Base-by-base conservation (phyloP, 495 filamentous ascomycete genomes). In the Aspergillus avenaceus region DNA sequence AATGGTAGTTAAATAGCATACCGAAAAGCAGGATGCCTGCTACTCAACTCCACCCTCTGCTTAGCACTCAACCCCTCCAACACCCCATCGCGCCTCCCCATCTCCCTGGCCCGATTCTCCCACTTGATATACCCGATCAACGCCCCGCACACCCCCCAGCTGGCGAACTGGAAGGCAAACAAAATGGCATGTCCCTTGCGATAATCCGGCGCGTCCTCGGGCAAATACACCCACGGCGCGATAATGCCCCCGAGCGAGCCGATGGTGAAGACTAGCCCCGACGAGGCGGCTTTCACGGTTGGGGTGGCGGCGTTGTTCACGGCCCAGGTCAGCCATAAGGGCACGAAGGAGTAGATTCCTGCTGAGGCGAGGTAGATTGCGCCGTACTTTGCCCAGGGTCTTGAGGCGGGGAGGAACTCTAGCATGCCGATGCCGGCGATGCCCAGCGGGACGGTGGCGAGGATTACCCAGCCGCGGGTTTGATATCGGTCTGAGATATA, bases 231-330 rank as follows among this genome's bases (percentile, higher is more conserved):
- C 49, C 49, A 51, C 13, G 49, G 49, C 29, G 49, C 41, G 13
- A 51, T 40, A 8, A 51, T 29, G 1, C 41, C 49, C 0, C 49
- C 49, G 8, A 51, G n/a, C 3, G 49, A 51, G 0, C 29, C 49
- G 4, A 28, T 26, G 11, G 41, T 45, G 14, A 51, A 51, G 8
- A 51, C 49, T 9, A 40, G 14, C 8, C 49, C 49, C 14, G 38
- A 2, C 3, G 49, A 41, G 1, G 36, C 49, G 9, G 49, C 49
- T 19, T 38, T 51, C 0, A 38, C 41, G 0, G 49, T 51, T 2
- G 49, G 49, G 12, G 49, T 51, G 4, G 49, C 41, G 8, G 49
- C 49, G 19, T 45, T 51, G n/a, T 51, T 51, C 0, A 51, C 41
- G 8, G 41, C 49, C 49, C 49, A 51, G 9, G 49, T 32, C 3